phyloP scores from a whole-genome alignment of 768 basidiomycete species.

The Boletus bicolor region DNA sequence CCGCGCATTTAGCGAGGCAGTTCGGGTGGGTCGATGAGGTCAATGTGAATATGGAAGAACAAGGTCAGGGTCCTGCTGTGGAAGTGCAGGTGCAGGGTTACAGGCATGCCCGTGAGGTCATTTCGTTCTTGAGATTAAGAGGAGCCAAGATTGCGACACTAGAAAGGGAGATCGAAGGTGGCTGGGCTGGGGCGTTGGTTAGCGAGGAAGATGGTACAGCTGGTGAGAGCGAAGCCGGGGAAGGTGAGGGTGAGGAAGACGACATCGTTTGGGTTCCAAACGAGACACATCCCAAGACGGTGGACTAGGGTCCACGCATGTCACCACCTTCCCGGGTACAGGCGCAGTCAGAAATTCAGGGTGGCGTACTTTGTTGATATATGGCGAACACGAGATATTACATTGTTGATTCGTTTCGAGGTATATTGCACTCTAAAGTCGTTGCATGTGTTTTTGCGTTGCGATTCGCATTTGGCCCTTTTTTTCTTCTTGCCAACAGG shows the following conservation, averaged over 20 bases:
- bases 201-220: constrained; percentile 46
- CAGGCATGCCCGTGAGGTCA: constrained; percentile 68
- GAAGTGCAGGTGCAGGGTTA: constrained; percentile 42
- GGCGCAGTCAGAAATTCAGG: constrained; percentile 14
- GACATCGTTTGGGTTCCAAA: constrained; percentile 33
- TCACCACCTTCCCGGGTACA: constrained; percentile 2
- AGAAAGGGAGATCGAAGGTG: constrained; percentile 46
- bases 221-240: constrained; percentile 21
- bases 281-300: constrained; percentile 9
- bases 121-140: constrained; percentile 60
- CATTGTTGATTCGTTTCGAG: constrained; percentile 12
- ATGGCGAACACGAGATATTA: background rate
- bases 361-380: constrained; percentile 13
- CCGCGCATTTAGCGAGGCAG: constrained; percentile 45
- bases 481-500: constrained; percentile 1
- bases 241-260: constrained; percentile 28
- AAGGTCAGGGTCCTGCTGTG: constrained; percentile 25
- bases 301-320: constrained; percentile 14
- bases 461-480: constrained; percentile 14
- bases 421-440: constrained; percentile 13
- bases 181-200: constrained; percentile 64
- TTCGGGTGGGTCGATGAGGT: constrained; percentile 41
- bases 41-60: constrained; percentile 16
- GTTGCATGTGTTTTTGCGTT: background rate
- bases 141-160: constrained; percentile 70